phyloP scores from a whole-genome alignment of 305 asterid species.

The Solanum hybrid region DNA sequence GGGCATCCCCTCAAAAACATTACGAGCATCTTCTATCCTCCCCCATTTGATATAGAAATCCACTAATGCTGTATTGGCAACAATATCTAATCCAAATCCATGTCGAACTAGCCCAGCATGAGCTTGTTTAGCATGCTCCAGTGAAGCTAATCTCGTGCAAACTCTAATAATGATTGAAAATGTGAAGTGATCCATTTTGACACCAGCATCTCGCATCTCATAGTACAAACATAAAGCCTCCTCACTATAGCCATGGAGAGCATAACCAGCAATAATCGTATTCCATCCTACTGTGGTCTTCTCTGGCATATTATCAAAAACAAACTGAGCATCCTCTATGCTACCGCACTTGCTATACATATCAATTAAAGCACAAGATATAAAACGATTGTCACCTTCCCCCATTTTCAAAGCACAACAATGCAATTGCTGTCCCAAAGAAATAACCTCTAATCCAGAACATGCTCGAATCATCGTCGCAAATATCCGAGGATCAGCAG shows the following conservation, averaged over 20 bases:
- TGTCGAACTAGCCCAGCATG: slow-evolving; percentile 73
- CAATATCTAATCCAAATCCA: slow-evolving; percentile 55
- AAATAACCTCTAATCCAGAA: slow-evolving; percentile 51
- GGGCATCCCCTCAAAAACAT: slow-evolving; percentile 67
- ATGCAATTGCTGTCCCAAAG: slow-evolving; percentile 66
- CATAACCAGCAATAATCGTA: slow-evolving; percentile 58
- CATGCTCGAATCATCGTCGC: slow-evolving; percentile 56
- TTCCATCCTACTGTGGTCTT: slow-evolving; percentile 83
- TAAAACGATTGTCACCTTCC: slow-evolving; percentile 31
- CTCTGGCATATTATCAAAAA: slow-evolving; percentile 50
- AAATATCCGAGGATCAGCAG: slow-evolving; percentile 37
- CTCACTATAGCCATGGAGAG: slow-evolving; percentile 72
- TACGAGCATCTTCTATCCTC: slow-evolving; percentile 70
- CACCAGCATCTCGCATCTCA: slow-evolving; percentile 60
- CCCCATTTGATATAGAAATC: slow-evolving; percentile 96
- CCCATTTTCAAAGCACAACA: slow-evolving; percentile 55
- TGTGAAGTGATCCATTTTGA: slow-evolving; percentile 68
- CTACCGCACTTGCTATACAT: slow-evolving; percentile 85
- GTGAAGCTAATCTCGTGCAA: slow-evolving; percentile 69
- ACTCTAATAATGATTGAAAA: slow-evolving; percentile 55
- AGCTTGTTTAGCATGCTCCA: slow-evolving; percentile 72
- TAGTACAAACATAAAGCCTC: slow-evolving; percentile 61
- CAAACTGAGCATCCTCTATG: slow-evolving; percentile 49
- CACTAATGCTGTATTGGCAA: slow-evolving; percentile 71
- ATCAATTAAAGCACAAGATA: slow-evolving; percentile 70